Conservation (phyloP, 352 stramenopile genomes). For the Globisporangium iwayamae region DNA sequence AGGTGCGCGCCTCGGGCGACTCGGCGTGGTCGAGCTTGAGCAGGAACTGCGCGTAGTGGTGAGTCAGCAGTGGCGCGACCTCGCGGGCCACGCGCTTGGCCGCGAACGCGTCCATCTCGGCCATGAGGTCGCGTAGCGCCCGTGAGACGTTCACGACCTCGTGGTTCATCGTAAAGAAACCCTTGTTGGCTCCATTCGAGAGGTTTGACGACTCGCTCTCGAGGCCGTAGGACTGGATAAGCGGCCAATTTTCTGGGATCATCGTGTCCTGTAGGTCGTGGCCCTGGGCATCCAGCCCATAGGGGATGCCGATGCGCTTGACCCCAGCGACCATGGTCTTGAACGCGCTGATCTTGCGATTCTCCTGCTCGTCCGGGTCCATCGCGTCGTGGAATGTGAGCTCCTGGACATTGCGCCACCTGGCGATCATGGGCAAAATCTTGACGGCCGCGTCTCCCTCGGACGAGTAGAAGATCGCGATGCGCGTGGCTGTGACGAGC, state of each 20-base stretch:
- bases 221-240: constrained; percentile 67
- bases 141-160: constrained; percentile 50
- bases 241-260: constrained; percentile 68
- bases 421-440: constrained; percentile 62
- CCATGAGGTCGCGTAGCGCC: constrained; percentile 33
- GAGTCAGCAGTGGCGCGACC: constrained; percentile 43
- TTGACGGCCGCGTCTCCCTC: constrained; percentile 59
- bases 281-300: constrained; percentile 29
- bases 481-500: constrained; percentile 34
- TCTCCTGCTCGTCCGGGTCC: constrained; percentile 64
- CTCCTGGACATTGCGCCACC: constrained; percentile 66
- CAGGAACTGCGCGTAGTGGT: constrained; percentile 68
- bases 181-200: constrained; percentile 19
- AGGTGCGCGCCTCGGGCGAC: constrained; percentile 30
- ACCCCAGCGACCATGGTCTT: constrained; percentile 51
- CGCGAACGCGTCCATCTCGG: constrained; percentile 50
- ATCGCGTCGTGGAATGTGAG: constrained; percentile 63
- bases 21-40: constrained; percentile 68
- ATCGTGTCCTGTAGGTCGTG: constrained; percentile 45
- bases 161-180: constrained; percentile 82
- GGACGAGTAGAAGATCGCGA: constrained; percentile 63
- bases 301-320: constrained; percentile 54
- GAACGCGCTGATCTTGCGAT: constrained; percentile 63
- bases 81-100: constrained; percentile 48
- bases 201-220: no score